Base-by-base conservation (phyloP, 306 rosid species). In the Begonia fuchsioides region DNA sequence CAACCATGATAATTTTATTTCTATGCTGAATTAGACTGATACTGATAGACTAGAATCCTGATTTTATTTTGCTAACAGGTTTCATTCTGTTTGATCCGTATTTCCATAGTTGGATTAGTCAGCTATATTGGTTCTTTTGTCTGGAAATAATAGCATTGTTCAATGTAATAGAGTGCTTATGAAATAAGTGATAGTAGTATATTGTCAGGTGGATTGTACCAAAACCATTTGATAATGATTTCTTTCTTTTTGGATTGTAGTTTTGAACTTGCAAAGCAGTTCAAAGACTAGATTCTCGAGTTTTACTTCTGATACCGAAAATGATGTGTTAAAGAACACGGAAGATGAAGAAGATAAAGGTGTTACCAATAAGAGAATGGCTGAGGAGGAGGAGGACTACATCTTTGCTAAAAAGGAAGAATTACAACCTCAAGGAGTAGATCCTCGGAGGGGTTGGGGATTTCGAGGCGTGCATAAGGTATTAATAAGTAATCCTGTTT, bases 391-490 rank as follows among this genome's bases (percentile, higher is more conserved):
- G 2, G 15, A 71, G 43, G 84, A 71, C 11, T 66, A 63, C 17
- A 51, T 77, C 50, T 73, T 79, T 59, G 80, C 82, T 60, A 65
- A 54, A 6, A 60, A 66, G 57, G 46, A 59, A 3, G 64, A 64
- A 38, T 51, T 65, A 54, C 66, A 69, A 39, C 83, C 82, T 39
- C 98, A 85, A 43, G 70, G 92, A 54, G 98, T 90, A 54, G 82
- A 90, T 73, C 98, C 98, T 10, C 66, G 59, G 60, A 78, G 61
- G 59, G 95, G 98, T 50, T 85, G 98, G 98, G 80, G 63, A 56
- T 90, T 65, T 72, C 95, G 95, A 0, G 98, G 98, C 48, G 98
- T 90, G 52, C 98, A 90, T 67, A 90, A 79, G 98, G 95, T 90
- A 84, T 52, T 56, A 14, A 43, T 17, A 43, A 20, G 26, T 26